Percentiles rank a stretch among this genome's conserved stretches.
phyloP scores from a whole-genome alignment of 345 rosid species.

The Anacardium occidentale region DNA sequence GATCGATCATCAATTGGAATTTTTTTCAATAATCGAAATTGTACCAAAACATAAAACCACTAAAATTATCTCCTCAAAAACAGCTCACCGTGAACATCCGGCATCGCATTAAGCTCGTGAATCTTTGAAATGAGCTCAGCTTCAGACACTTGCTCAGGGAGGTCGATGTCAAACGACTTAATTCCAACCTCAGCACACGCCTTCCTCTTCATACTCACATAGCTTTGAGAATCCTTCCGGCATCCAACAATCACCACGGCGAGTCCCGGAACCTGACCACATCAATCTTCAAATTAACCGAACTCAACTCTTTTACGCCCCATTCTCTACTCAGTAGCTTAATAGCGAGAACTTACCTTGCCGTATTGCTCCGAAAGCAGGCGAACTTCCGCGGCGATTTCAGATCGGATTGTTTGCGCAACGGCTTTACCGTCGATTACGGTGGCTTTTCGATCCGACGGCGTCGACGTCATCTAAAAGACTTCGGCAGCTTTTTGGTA shows the following conservation, averaged over 20 bases:
- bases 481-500: background rate
- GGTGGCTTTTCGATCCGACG: slow-evolving; percentile 35
- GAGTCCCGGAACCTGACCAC: slow-evolving; percentile 76
- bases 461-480: slow-evolving; percentile 43
- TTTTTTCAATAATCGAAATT: too few species aligned
- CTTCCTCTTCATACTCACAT: slow-evolving; percentile 87
- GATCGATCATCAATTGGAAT: background rate
- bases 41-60: too few species aligned
- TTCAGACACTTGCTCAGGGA: slow-evolving; percentile 75
- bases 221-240: slow-evolving; percentile 86
- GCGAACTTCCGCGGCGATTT: slow-evolving; percentile 74
- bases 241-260: slow-evolving; percentile 83
- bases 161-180: slow-evolving; percentile 65
- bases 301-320: background rate
- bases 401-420: slow-evolving; percentile 77
- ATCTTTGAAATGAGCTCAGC: slow-evolving; percentile 75
- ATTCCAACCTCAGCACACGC: slow-evolving; percentile 94
- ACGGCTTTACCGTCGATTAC: slow-evolving; percentile 74
- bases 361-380: slow-evolving; percentile 57
- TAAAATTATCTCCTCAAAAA: background rate
- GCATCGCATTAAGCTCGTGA: slow-evolving; percentile 70
- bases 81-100: slow-evolving; percentile 75
- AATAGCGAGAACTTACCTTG: slow-evolving; percentile 41
- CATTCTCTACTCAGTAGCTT: too few species aligned
- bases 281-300: background rate